Evolutionary conservation across 371 early-diverging fungal species (phyloP).

Genomic region (Thermomucor indicae-seudaticae): DNA sequence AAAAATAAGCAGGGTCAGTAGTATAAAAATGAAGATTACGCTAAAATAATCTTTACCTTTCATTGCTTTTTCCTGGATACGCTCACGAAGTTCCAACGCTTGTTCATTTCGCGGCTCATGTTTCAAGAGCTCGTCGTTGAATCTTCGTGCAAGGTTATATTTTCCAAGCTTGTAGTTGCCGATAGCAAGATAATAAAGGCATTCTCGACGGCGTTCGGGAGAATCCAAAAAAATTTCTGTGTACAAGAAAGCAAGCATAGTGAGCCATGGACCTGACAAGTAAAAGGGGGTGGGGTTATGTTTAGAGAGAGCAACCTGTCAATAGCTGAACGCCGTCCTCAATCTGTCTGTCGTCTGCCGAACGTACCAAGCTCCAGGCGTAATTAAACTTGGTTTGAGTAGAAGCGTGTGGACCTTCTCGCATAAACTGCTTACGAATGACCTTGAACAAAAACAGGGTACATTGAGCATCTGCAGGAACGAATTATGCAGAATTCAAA

Average conservation of each 20-base stretch:
- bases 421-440: conserved; percentile 67
- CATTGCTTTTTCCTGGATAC: conserved; percentile 84
- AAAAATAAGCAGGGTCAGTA: neutral
- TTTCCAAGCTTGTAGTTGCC: conserved; percentile 89
- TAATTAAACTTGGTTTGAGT: conserved; percentile 94
- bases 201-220: conserved; percentile 87
- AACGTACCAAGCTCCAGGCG: conserved; percentile 89
- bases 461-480: no score
- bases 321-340: conserved; percentile 74
- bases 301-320: conserved; percentile 49
- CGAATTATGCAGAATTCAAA: no score
- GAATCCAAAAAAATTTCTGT: conserved; percentile 83
- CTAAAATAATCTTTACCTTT: conserved; percentile 63
- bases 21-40: neutral
- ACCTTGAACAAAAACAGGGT: no score
- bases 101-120: conserved; percentile 86
- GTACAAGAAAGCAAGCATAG: neutral
- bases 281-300: neutral
- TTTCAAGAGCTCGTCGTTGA: conserved; percentile 75
- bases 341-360: conserved; percentile 59
- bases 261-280: neutral
- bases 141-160: conserved; percentile 75
- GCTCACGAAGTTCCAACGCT: conserved; percentile 62
- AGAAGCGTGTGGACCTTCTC: conserved; percentile 63
- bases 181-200: conserved; percentile 89